These are phyloP conservation scores for Bauhinia variegata DNA, from an alignment of 306 rosid species.

Conservation along the genomic window DNA sequence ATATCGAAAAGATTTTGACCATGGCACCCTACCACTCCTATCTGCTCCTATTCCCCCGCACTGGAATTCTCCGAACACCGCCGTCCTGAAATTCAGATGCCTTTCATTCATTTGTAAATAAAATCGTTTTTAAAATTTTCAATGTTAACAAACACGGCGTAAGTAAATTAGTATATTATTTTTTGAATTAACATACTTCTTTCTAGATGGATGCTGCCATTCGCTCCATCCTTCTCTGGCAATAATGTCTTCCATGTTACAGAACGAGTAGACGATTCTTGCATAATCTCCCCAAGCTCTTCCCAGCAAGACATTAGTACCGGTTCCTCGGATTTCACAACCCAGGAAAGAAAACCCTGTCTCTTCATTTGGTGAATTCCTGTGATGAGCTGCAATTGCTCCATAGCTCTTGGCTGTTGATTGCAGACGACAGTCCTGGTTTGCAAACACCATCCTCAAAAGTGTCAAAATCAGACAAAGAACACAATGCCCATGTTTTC, in stretches of 20 bases:
- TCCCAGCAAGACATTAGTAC: conserved; percentile 59
- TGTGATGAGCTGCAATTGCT: conserved; percentile 91
- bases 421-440: conserved; percentile 66
- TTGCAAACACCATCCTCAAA: conserved; percentile 4
- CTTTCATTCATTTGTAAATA: not conserved
- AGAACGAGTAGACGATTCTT: conserved; percentile 68
- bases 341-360: conserved; percentile 80
- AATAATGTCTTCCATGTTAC: conserved; percentile 60
- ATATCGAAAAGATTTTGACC: conserved; percentile 67
- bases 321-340: conserved; percentile 68
- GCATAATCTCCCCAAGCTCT: conserved; percentile 93
- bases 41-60: conserved; percentile 77
- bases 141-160: too few relatives aligned
- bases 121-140: too few relatives aligned
- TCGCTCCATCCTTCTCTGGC: conserved; percentile 75
- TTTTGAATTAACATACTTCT: conserved; percentile 44
- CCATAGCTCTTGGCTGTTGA: conserved; percentile 65
- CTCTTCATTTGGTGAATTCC: conserved; percentile 51
- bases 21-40: conserved; percentile 56
- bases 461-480: conserved; percentile 18
- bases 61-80: conserved; percentile 67
- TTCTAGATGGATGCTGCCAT: conserved; percentile 75
- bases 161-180: not conserved
- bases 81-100: conserved; percentile 63
- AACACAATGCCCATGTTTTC: not conserved